Evolutionary conservation across 371 early-diverging fungal genomes (phyloP), one percentile per base, ranked within the genome.

Genomic region (Funneliformis caledonium): DNA sequence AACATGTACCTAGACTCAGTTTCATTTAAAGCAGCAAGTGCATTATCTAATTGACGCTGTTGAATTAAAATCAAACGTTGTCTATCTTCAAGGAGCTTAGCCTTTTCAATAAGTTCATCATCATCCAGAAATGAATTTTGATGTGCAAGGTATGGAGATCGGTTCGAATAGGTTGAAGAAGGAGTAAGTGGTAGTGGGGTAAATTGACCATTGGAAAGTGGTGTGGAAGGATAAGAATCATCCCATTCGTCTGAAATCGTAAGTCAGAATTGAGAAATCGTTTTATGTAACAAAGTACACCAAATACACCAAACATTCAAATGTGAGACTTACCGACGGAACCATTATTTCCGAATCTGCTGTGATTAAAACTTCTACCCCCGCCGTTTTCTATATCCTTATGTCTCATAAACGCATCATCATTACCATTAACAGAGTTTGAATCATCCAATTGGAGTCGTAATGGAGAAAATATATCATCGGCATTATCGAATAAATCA

Each of bases 181-280:
- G 69, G 69, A 42, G 43, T 69, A 19, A 69, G 19, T 45, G 33
- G 68, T 19, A 45, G 68, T 3, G 26, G 64, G 19, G 64, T 22
- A 31, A 64, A 64, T 64, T 14, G 64, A 64, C 64, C 64, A 11
- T 33, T 64, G 64, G 64, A 64, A 12, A 64, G 12, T 64, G 64
- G 33, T 31, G 65, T 31, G 1, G 65, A 65, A 31, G 65, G 65
- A 56, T 56, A 56, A 33, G 12, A 11, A 65, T 65, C 37, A 69
- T 69, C 69, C 69, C 69, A 69, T 16, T 69, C 69, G 10, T 64
- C 22, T 64, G 12, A 33, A 64, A 64, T 64, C 11, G 2, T 56
- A 14, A 56, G 11, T 2, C 56, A 11, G 11, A 56, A 4, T 11
- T 11, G 4, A 56, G 19, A 56, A 4, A 5, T 14, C 19, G 19